Percentiles rank a stretch among this genome's conserved stretches.
Conservation (phyloP, 805 yeast genomes). For the Candida succiphila region DNA sequence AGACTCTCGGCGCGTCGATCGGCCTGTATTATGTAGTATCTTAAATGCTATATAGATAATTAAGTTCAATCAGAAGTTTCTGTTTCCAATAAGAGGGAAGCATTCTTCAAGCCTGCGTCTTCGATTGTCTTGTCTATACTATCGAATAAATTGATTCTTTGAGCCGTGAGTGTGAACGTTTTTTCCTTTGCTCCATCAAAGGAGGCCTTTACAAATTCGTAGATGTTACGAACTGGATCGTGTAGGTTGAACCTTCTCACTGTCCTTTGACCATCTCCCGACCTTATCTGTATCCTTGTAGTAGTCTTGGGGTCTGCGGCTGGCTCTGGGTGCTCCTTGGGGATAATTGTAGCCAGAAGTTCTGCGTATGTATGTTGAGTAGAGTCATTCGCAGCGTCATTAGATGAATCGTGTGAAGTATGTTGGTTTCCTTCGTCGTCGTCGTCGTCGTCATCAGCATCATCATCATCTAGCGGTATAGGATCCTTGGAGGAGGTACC, state of each 20-base stretch:
- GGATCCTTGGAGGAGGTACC: conserved; percentile 5
- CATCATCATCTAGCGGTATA: not conserved
- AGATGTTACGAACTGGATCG: conserved; percentile 53
- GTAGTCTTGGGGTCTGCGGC: conserved; percentile 35
- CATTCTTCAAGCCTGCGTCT: conserved; percentile 74
- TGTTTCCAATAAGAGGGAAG: conserved; percentile 36
- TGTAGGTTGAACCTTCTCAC: conserved; percentile 55
- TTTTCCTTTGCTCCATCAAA: conserved; percentile 33
- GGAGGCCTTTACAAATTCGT: conserved; percentile 55
- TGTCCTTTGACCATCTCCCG: conserved; percentile 77
- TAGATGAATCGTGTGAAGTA: not conserved
- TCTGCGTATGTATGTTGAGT: conserved; percentile 15
- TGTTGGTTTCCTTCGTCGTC: conserved; percentile 1
- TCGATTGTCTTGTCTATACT: conserved; percentile 48
- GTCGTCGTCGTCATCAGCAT: not conserved
- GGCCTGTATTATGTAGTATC: too few relatives aligned
- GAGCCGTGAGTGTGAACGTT: conserved; percentile 46
- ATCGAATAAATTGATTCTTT: conserved; percentile 47
- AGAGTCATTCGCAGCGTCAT: conserved; percentile 18
- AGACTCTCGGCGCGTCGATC: too few relatives aligned
- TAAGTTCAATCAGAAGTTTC: not conserved
- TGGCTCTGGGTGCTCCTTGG: conserved; percentile 36
- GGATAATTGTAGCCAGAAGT: conserved; percentile 36
- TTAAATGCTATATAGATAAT: too few relatives aligned
- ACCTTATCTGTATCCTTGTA: conserved; percentile 80